phyloP scores from a whole-genome alignment of 805 yeast genomes.

The Kodamaea fukazawae region DNA sequence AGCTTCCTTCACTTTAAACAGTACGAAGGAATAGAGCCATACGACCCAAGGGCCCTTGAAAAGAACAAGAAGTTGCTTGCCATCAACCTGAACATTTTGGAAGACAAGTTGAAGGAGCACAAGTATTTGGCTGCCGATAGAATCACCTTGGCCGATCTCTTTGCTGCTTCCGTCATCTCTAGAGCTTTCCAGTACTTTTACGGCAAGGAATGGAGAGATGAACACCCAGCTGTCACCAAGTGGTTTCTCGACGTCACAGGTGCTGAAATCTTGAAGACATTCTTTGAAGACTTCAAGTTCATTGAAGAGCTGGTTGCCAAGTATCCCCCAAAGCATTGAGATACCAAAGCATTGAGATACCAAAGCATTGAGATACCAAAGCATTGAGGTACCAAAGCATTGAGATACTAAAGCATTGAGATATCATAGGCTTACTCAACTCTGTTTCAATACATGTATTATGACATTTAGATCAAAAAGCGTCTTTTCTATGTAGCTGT shows the following conservation, averaged over 20 bases:
- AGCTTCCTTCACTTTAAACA: conserved; percentile 53
- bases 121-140: conserved; percentile 49
- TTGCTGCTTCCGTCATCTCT: conserved; percentile 35
- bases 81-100: conserved; percentile 19
- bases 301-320: conserved; percentile 57
- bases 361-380: too few species aligned
- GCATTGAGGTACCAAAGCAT: too few species aligned
- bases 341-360: too few species aligned
- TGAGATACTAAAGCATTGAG: too few species aligned
- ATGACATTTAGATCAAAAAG: too few species aligned
- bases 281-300: conserved; percentile 48
- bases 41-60: conserved; percentile 70
- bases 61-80: conserved; percentile 34
- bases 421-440: too few species aligned
- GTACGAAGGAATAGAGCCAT: conserved; percentile 62
- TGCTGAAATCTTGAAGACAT: conserved; percentile 40
- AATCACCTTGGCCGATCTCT: conserved; percentile 45
- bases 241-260: conserved; percentile 62
- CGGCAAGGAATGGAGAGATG: conserved; percentile 62
- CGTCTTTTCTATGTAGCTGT: too few species aligned
- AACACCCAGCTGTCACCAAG: conserved; percentile 61
- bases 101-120: conserved; percentile 37
- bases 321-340: too few species aligned
- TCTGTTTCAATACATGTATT: too few species aligned
- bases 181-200: conserved; percentile 59